Evolutionary conservation across 108 stramenopile genomes (phyloP), one percentile per base, ranked within the genome.

Genomic region (Fistulifera pelliculosa): DNA sequence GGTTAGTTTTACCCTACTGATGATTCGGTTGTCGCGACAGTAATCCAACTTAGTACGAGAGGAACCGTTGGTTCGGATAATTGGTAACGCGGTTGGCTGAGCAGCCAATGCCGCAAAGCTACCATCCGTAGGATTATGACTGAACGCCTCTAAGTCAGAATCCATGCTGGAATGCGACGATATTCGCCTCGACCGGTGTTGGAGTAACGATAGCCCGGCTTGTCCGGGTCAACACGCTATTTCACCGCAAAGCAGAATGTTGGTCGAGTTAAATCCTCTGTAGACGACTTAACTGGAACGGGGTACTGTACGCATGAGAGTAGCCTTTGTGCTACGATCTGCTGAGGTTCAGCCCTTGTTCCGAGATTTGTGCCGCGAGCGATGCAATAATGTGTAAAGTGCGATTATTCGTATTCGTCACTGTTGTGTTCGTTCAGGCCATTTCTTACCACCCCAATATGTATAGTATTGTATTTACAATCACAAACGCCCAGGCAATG

Each of bases 31-130:
- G 87, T 80, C 81, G 82, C 75, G 68, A 87, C 83, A 90, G 88
- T 90, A 94, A 90, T 94, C 84, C 85, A 94, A 88, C 87, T 94
- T 94, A 90, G 93, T 94, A 90, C 93, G 87, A 94, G 93, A 94
- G 89, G 93, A 94, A 94, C 87, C 89, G 86, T 90, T 94, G 93
- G 86, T 88, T 90, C 86, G 76, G 88, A 90, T 87, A 90, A 71
- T 94, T 90, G 93, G 89, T 90, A 83, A 85, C 77, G 79, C 76
- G 71, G 83, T 84, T 89, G 80, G 80, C 73, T 84, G 83, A 82
- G 76, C 55, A 89, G 87, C 83, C 80, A 89, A 81, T 84, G 87
- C 81, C 81, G 78, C 83, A 79, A 90, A 85, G 84, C 83, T 90
- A 85, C 76, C 88, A 85, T 90, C 83, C 77, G 81, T 79, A 81